Percentiles rank a stretch among this genome's conserved stretches.
These are phyloP conservation scores for Mycena sanguinolenta DNA, from an alignment of 768 basidiomycete genomes.

Conservation along the genomic window DNA sequence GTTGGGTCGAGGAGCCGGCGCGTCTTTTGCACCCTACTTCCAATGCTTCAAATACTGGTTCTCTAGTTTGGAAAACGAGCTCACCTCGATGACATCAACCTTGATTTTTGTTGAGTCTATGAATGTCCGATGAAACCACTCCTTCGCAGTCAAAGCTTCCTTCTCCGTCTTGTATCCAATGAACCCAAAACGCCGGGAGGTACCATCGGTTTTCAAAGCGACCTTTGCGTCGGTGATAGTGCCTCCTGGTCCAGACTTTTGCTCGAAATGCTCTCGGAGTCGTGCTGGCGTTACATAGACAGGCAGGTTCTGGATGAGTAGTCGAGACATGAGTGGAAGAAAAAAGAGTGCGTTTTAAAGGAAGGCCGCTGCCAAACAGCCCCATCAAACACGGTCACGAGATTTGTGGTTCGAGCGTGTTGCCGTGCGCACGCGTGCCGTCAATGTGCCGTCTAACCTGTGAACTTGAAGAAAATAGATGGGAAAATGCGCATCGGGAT, in stretches of 20 bases:
- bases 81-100: conserved; percentile 84
- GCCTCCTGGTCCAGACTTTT: conserved; percentile 70
- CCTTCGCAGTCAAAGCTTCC: conserved; percentile 80
- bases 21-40: conserved; percentile 75
- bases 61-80: conserved; percentile 42
- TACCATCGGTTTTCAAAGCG: conserved; percentile 81
- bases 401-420: too few relatives aligned
- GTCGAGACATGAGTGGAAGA: conserved; percentile 69
- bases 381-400: neutral
- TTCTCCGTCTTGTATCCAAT: conserved; percentile 87
- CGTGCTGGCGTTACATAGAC: conserved; percentile 72
- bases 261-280: conserved; percentile 78
- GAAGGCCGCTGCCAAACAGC: neutral
- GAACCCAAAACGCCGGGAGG: conserved; percentile 91
- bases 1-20: conserved; percentile 75
- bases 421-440: too few relatives aligned
- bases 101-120: conserved; percentile 83
- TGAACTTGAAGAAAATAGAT: too few relatives aligned
- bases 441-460: too few relatives aligned
- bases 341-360: neutral
- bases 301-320: conserved; percentile 88
- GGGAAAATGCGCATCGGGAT: too few relatives aligned
- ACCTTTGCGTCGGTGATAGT: conserved; percentile 91
- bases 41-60: conserved; percentile 12
- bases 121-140: conserved; percentile 90